Base-by-base conservation (phyloP, 192 early-diverging fungal genomes). In the Thoreauomyces humboldtii region DNA sequence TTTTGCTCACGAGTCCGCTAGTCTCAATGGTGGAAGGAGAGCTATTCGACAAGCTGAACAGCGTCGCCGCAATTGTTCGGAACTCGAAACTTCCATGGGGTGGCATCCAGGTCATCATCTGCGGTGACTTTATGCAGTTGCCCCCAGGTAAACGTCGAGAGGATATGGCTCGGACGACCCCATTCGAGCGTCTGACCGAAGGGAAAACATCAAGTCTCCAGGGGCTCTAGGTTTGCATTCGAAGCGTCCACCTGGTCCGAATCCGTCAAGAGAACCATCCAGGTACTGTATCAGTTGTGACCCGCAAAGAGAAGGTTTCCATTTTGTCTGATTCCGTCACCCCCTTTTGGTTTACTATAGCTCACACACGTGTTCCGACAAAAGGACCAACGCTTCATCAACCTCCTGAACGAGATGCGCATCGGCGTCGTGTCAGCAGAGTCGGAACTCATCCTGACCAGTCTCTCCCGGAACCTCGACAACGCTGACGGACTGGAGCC, bases 351-450 rank as follows among this genome's bases (percentile, higher is more conserved):
- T n/a, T n/a, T n/a, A n/a, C n/a, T n/a, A n/a, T 59, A 89, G 73
- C 61, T 97, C 46, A 86, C 77, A 7, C 82, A 88, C 42, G 89
- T 95, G 24, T 97, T 92, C 59, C 74, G 94, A 28, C 94, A 97
- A 57, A 88, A 83, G 67, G 92, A 97, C 65, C 71, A 76, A 76
- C 78, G 58, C n/a, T 91, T 97, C 59, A 76, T 92, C 55, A 75
- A 87, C 24, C 83, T 97, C 65, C 79, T 97, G 27, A 93, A 92
- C 61, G 91, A 97, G 64, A 81, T 94, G 73, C 83, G 94, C 45
- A 71, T 88, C 36, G 92, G 92, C 7, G 60, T 71, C 19, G 56
- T 93, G 9, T 85, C 91, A 0, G 45, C 70, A 0, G 66, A 82
- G 35, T 82, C 87, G 3, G 71, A 77, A 34, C 25, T 63, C 0